phyloP scores from a whole-genome alignment of 2,329 filamentous ascomycete species.

The Geosmithia morbida region DNA sequence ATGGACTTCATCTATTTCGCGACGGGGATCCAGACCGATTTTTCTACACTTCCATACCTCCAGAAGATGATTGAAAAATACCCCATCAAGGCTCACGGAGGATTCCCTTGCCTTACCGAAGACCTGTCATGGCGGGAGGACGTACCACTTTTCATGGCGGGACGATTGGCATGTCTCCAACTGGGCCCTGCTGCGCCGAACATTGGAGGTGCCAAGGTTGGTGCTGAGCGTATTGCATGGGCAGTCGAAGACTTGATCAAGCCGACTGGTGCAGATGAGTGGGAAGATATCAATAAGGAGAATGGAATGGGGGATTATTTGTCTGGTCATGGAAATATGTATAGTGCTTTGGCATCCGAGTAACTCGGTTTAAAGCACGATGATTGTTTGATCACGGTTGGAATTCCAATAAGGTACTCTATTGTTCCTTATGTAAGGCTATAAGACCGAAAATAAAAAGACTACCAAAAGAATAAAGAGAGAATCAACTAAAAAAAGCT shows the following conservation, averaged over 20 bases:
- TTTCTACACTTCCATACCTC: conserved; percentile 45
- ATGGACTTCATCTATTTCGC: conserved; percentile 64
- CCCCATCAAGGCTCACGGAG: conserved; percentile 47
- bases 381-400: too few species aligned
- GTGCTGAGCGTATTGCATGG: conserved; percentile 62
- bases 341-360: conserved; percentile 11
- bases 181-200: conserved; percentile 62
- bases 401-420: background rate
- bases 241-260: conserved; percentile 42
- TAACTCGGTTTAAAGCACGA: too few species aligned
- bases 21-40: conserved; percentile 54
- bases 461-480: too few species aligned
- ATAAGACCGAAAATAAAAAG: too few species aligned
- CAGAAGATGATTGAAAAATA: conserved; percentile 41
- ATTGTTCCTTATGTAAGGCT: too few species aligned
- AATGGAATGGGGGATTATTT: conserved; percentile 12
- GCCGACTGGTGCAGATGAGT: conserved; percentile 5
- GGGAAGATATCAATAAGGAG: conserved; percentile 4
- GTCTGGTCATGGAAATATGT: conserved; percentile 21
- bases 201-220: conserved; percentile 56
- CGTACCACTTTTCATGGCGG: conserved; percentile 61
- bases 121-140: conserved; percentile 62
- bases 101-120: conserved; percentile 59
- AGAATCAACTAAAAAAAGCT: background rate
- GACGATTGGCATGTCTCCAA: conserved; percentile 50